phyloP scores from a whole-genome alignment of 108 stramenopile species.

The Chaetoceros tenuissimus region DNA sequence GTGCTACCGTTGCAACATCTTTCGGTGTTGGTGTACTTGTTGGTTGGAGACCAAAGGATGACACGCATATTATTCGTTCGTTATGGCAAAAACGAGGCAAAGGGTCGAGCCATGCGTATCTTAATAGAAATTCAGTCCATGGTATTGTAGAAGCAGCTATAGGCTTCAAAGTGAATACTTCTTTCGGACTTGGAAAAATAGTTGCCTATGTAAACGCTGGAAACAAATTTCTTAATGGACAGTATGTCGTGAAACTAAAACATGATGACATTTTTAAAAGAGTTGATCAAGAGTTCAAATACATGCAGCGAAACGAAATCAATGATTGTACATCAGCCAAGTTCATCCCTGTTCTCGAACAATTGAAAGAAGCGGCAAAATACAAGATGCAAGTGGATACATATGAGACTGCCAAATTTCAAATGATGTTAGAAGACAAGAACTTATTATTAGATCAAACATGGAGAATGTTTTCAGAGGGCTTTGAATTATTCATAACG shows the following conservation, averaged over 20 bases:
- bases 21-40: slow-evolving; percentile 82
- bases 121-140: slow-evolving; percentile 58
- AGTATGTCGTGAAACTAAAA: slow-evolving; percentile 56
- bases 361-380: slow-evolving; percentile 60
- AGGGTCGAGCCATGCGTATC: slow-evolving; percentile 58
- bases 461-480: slow-evolving; percentile 52
- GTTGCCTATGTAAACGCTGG: slow-evolving; percentile 53
- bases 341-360: slow-evolving; percentile 76
- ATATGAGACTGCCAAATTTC: slow-evolving; percentile 34
- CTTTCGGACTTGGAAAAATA: slow-evolving; percentile 49
- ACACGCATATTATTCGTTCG: slow-evolving; percentile 71
- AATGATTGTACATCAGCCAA: too few relatives aligned
- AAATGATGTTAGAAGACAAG: neutral
- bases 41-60: slow-evolving; percentile 86
- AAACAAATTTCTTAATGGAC: slow-evolving; percentile 35
- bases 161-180: slow-evolving; percentile 70
- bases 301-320: too few relatives aligned
- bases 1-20: slow-evolving; percentile 70
- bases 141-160: slow-evolving; percentile 59
- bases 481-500: slow-evolving; percentile 57
- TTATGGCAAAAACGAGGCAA: slow-evolving; percentile 68
- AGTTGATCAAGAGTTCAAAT: too few relatives aligned
- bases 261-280: too few relatives aligned
- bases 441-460: neutral
- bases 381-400: slow-evolving; percentile 69